Evolutionary conservation across 2,329 filamentous ascomycete species (phyloP).

Genomic region (Pezicula carpinea): DNA sequence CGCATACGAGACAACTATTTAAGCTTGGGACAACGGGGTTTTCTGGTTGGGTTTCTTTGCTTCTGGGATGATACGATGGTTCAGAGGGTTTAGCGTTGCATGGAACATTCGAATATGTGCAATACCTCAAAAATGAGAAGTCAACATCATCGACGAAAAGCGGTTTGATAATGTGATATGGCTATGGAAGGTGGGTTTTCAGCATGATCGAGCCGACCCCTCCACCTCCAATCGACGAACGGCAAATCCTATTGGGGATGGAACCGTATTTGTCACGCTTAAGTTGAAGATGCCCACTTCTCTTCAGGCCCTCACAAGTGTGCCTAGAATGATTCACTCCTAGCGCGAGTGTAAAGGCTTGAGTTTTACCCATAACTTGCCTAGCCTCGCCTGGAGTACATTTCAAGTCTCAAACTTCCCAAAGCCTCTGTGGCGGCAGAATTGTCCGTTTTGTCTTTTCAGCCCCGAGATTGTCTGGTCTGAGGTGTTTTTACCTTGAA

Average conservation of each 20-base stretch:
- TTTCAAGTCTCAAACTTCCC: neutral
- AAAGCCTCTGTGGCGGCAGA: no score
- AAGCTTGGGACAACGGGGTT: constrained; percentile 33
- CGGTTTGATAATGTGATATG: constrained; percentile 4
- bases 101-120: constrained; percentile 26
- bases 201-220: neutral
- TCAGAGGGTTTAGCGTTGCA: constrained; percentile 27
- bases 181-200: neutral
- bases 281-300: constrained; percentile 21
- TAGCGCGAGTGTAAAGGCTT: neutral
- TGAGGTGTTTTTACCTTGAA: no score
- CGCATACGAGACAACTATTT: constrained; percentile 98
- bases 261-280: constrained; percentile 27
- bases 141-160: constrained; percentile 19
- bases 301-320: constrained; percentile 24
- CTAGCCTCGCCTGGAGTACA: neutral
- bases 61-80: constrained; percentile 24
- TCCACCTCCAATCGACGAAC: neutral
- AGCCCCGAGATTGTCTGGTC: no score
- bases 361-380: neutral
- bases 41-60: constrained; percentile 29
- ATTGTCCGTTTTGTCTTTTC: no score
- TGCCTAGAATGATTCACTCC: constrained; percentile 17
- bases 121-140: constrained; percentile 27
- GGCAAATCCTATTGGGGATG: constrained; percentile 2